Evolutionary conservation across 78 protist genomes (phyloP), one percentile per base, ranked within the genome.

Genomic region (Salpingoeca rosetta): DNA sequence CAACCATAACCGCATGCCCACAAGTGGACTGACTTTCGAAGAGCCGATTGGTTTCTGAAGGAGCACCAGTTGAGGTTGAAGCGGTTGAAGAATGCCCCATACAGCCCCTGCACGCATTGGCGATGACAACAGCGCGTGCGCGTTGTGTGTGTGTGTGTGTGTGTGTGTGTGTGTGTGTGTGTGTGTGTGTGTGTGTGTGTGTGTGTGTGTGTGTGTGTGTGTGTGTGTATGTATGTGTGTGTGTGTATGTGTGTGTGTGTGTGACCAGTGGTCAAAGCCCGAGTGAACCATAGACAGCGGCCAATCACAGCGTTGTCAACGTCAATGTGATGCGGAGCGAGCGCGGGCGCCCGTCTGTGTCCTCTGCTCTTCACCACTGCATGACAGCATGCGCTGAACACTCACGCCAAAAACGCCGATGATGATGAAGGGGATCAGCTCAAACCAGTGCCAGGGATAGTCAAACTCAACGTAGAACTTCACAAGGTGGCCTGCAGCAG

Each of bases 341-440:
- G n/a, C n/a, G n/a, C n/a, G n/a, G n/a, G n/a, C n/a, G n/a, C n/a
- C n/a, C n/a, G n/a, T n/a, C n/a, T n/a, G n/a, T n/a, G n/a, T n/a
- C n/a, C n/a, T n/a, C n/a, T n/a, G n/a, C n/a, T n/a, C n/a, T n/a
- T n/a, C n/a, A n/a, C n/a, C n/a, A n/a, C n/a, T n/a, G 12, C 57
- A 45, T 45, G 57, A 3, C 3, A 45, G 3, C 28, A 17, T 12
- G 12, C 3, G 57, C 28, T 12, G 28, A 12, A 17, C 57, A 45
- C 28, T 17, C 57, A 26, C 83, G 35, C 89, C 89, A 25, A 86
- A 17, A 24, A 88, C 88, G 25, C 93, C 95, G 44, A 91, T 74
- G 27, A 78, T 3, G 41, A 84, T 25, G 75, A 90, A 90, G 65
- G 76, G 80, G 26, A 39, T 44, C n/a, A 90, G 22, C 81, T 88